Conservation (phyloP, 805 yeast species). For the Candida golubevii region DNA sequence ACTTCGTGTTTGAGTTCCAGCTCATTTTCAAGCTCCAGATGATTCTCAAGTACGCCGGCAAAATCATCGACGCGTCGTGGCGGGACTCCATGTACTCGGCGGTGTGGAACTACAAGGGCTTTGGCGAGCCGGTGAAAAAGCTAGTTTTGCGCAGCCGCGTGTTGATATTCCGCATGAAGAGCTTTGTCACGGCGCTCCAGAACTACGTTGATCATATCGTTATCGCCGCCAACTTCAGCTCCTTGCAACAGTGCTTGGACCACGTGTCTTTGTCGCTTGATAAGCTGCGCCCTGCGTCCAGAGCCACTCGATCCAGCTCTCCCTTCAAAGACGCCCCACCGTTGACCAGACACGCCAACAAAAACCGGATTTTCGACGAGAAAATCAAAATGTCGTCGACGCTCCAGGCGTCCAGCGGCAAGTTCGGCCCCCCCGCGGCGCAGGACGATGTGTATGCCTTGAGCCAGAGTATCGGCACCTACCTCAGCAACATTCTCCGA, state of each 20-base stretch:
- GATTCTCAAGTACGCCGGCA: constrained; percentile 58
- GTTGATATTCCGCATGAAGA: constrained; percentile 54
- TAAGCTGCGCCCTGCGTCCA: constrained; percentile 4
- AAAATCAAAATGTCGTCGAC: constrained; percentile 14
- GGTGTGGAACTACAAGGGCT: constrained; percentile 61
- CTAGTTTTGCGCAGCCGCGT: constrained; percentile 55
- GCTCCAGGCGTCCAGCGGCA: constrained; percentile 6
- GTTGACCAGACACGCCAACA: constrained; percentile 13
- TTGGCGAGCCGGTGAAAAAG: constrained; percentile 39
- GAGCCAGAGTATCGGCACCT: constrained; percentile 47
- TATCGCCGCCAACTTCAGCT: constrained; percentile 50
- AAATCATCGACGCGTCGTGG: constrained; percentile 65
- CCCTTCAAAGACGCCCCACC: constrained; percentile 9
- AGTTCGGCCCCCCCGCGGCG: constrained; percentile 2
- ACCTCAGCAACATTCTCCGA: constrained; percentile 57
- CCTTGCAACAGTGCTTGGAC: constrained; percentile 28
- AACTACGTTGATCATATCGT: constrained; percentile 56
- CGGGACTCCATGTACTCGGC: constrained; percentile 48
- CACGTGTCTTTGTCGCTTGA: constrained; percentile 6
- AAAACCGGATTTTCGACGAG: constrained; percentile 21
- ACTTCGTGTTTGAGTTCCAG: constrained; percentile 74
- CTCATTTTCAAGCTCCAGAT: constrained; percentile 68
- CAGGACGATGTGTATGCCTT: constrained; percentile 18
- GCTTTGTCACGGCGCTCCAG: constrained; percentile 51
- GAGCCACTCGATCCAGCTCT: constrained; percentile 6